Base-by-base conservation (phyloP, 768 basidiomycete species). In the Leccinum aurantiacum region DNA sequence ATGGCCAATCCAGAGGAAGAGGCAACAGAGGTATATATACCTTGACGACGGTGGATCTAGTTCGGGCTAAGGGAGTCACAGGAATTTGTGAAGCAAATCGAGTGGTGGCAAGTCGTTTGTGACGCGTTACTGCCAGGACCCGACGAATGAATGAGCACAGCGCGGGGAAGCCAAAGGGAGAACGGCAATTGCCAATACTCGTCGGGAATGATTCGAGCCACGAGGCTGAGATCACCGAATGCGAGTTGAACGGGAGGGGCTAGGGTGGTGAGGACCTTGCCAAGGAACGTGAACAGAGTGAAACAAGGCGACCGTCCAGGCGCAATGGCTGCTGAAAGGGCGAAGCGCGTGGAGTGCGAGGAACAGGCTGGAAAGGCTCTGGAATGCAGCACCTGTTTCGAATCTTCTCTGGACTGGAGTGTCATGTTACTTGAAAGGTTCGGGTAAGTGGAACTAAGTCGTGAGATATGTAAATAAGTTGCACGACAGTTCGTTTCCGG, bases 21-120 rank as follows among this genome's bases (percentile, higher is more conserved):
- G 14, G 25, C 4, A 6, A 33, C 8, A 37, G n/a, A n/a, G 1
- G 24, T 44, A 62, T 58, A 66, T 54, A 61, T 66, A 70, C 69
- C 65, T 63, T 54, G 14, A 46, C 33, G 53, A 38, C 53, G 9
- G 41, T 14, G 4, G 27, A 41, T 60, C 29, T 49, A 41, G 48
- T 51, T 53, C n/a, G 58, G 55, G 41, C 37, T 25, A 37, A 58
- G 17, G 31, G 25, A 24, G 46, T 41, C 52, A 51, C 41, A 22
- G 58, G 35, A 47, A 35, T 15, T n/a, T 31, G 17, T 48, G 55
- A 51, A 56, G 53, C 22, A 46, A 17, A 17, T 19, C 33, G 47
- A 35, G 48, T 22, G 46, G 46, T 53, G 29, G 51, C 49, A 11
- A 25, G 54, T 38, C 33, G 59, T 59, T 27, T 51, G 60, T 58